Evolutionary conservation across 1,139 yeast species (phyloP), one percentile per base, ranked within the genome.

Genomic region (Hemisphaericaspora lyxosophila): DNA sequence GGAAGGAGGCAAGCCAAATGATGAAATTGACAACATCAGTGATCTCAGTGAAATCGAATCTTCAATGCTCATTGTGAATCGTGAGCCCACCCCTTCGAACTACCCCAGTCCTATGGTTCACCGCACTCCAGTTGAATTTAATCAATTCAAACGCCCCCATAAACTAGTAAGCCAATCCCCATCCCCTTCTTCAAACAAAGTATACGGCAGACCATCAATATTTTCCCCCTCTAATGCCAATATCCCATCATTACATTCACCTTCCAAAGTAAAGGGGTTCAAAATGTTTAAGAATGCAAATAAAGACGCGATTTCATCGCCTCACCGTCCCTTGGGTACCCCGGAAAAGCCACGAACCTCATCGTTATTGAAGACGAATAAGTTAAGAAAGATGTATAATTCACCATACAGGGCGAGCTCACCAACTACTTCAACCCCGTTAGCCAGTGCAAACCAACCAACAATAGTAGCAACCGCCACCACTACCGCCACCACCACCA

Each of bases 111-210:
- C 36, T 2, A 7, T 20, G 17, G 25, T 17, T 6, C 22, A 24
- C n/a, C 16, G 36, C 18, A 33, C 36, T 3, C 36, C 36, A 11
- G 26, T 17, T 2, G 36, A 33, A 12, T 12, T 22, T 43, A 70
- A 70, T 45, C 70, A 70, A 44, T 71, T 67, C 46, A 73, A 73
- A 44, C 59, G 78, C 29, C 74, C 78, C 2, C 77, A 74, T 43
- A 66, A 68, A 43, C 55, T 72, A 35, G 69, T 70, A 14, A 66
- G 73, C 44, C 75, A 70, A 47, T 64, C 71, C 8, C 75, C 76
- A 3, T 68, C 75, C 6, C 75, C 75, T 3, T 54, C 64, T n/a
- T 52, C 65, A 8, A 46, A 41, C 30, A 50, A 51, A 38, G 20
- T 41, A 9, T 16, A 26, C n/a, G 17, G 32, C 4, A 16, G 34